Base-by-base conservation (phyloP, 1,284 basidiomycete genomes). In the Peniophora sp. region DNA sequence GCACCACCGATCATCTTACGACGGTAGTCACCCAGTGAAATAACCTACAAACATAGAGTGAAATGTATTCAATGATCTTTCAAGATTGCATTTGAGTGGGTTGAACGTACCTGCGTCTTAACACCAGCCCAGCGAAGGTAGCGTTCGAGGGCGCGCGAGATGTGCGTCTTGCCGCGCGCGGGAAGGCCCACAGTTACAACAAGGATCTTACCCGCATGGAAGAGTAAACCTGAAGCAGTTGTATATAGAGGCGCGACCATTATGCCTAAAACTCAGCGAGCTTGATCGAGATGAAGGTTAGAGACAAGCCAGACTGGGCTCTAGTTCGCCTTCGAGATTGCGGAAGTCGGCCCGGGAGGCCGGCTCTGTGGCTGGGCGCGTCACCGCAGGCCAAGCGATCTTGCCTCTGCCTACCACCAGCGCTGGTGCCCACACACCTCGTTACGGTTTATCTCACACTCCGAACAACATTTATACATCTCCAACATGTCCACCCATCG, bases 71-170 rank as follows among this genome's bases (percentile, higher is more conserved):
- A n/a, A n/a, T n/a, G n/a, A n/a, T n/a, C n/a, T n/a, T n/a, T n/a
- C n/a, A n/a, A n/a, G n/a, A n/a, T n/a, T n/a, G n/a, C 27, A 32
- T 32, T 12, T 32, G 12, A 6, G 5, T 32, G 5, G 27, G 27
- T 32, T 6, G 27, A 32, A 32, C 27, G 27, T 32, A 32, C 27
- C 53, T 88, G 81, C 0, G 92, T 96, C 68, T 96, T 97, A 56
- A 99, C 91, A 41, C 97, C 96, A 63, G 95, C 89, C 97, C 97
- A 99, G 62, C 92, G 80, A 1, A 99, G 79, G 68, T 99, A 99
- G 22, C 97, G 84, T 65, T 99, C 95, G 25, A 99, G 79, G 17
- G 96, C 87, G 50, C 96, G 83, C 1, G 94, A 95, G 52, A 99
- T 90, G 67, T 99, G 97, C 0, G 95, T 98, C 71, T 98, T 98